Conservation (phyloP, 768 basidiomycete species). For the Termitomyces sp. region DNA sequence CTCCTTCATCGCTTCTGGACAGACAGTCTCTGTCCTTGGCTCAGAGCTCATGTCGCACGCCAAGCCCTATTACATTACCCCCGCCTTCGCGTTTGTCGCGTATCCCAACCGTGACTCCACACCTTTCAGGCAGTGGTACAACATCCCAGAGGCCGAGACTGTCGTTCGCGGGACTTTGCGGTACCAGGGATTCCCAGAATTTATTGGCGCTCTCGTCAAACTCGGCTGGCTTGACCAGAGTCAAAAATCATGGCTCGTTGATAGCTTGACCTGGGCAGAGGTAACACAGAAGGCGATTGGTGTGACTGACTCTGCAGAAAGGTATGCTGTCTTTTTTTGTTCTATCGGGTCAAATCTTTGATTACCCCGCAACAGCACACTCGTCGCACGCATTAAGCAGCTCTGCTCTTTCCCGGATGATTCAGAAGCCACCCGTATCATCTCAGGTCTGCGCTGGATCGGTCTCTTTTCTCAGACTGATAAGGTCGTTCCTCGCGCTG, state of each 20-base stretch:
- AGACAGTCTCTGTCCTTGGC: constrained; percentile 65
- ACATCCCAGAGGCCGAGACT: constrained; percentile 91
- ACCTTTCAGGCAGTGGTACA: constrained; percentile 87
- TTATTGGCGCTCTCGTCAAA: constrained; percentile 81
- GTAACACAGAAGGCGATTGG: constrained; percentile 72
- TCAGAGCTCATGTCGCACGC: constrained; percentile 86
- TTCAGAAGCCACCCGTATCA: constrained; percentile 67
- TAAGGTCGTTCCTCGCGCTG: constrained; percentile 53
- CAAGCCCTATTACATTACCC: constrained; percentile 91
- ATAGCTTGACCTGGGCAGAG: constrained; percentile 77
- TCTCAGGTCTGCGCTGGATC: constrained; percentile 90
- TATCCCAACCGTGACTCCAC: constrained; percentile 96
- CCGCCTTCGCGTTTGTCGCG: constrained; percentile 92
- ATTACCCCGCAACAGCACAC: constrained; percentile 39
- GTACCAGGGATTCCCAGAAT: constrained; percentile 96
- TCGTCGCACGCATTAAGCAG: constrained; percentile 65
- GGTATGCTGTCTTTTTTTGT: constrained; percentile 32
- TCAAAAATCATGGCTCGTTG: constrained; percentile 72
- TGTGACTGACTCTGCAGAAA: constrained; percentile 63
- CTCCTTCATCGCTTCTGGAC: constrained; percentile 64
- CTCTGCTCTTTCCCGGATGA: constrained; percentile 70
- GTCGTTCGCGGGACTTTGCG: constrained; percentile 89
- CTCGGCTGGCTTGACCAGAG: constrained; percentile 81
- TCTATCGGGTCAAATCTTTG: neutral
- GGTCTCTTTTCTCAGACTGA: constrained; percentile 75